Percentiles rank a stretch among this genome's conserved stretches.
These are phyloP conservation scores for Hyphodiscus hymeniophilus DNA, from an alignment of 495 filamentous ascomycete genomes.

Conservation along the genomic window DNA sequence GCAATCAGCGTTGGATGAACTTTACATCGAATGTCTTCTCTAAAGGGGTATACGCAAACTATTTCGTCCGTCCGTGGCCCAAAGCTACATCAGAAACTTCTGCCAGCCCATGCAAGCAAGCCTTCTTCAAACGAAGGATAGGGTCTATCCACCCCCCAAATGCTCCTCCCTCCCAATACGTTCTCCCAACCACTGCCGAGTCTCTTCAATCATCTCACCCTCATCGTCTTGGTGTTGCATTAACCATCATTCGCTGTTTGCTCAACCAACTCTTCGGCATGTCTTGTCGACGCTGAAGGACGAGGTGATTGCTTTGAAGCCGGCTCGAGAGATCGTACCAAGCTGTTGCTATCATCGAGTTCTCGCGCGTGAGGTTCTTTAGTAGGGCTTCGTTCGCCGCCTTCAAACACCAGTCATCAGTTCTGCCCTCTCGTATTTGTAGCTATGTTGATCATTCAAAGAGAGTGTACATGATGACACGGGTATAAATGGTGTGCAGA, in stretches of 20 bases:
- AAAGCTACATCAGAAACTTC: not conserved
- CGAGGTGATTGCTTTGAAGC: constrained; percentile 82
- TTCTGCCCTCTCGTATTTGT: not conserved
- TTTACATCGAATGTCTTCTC: not conserved
- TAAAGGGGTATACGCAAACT: constrained; percentile 15
- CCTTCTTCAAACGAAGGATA: not conserved
- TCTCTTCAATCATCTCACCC: not conserved
- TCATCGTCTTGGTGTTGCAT: constrained; percentile 28
- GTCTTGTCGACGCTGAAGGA: constrained; percentile 65
- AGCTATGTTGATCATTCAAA: not conserved
- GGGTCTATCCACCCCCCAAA: not conserved
- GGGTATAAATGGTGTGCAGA: not conserved
- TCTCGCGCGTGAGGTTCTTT: constrained; percentile 72
- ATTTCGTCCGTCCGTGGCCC: not conserved
- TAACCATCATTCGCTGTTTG: constrained; percentile 72
- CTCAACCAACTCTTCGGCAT: constrained; percentile 83
- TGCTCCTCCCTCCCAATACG: constrained; percentile 11
- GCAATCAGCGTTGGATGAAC: too few species aligned
- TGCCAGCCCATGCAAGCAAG: not conserved
- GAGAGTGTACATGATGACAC: constrained; percentile 1
- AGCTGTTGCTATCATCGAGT: constrained; percentile 74
- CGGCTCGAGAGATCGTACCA: constrained; percentile 86
- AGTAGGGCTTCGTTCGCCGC: constrained; percentile 51
- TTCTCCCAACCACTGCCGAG: not conserved
- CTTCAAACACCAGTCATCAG: constrained; percentile 22